Conservation (phyloP, 441 rosid species). For the Populus trichocarpa region DNA sequence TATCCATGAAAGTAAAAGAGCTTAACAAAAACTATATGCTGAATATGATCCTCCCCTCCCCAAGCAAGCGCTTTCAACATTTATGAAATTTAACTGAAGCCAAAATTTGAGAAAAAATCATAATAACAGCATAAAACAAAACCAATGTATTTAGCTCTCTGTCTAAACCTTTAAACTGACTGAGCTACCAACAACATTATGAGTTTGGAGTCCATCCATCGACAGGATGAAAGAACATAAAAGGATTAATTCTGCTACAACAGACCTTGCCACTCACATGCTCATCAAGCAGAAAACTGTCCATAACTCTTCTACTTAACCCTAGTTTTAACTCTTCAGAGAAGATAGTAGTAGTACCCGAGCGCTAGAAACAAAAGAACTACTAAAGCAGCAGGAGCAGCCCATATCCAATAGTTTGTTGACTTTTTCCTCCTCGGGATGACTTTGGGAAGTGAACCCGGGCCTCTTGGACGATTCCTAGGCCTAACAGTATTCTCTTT, state of each 20-base stretch:
- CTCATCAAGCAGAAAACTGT: slow-evolving; percentile 20
- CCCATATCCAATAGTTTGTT: slow-evolving; percentile 66
- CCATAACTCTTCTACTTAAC: slow-evolving; percentile 1
- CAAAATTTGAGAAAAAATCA: slow-evolving; percentile 19
- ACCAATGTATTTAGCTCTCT: slow-evolving; percentile 9
- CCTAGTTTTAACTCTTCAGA: slow-evolving; percentile 18
- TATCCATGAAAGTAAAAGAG: not conserved
- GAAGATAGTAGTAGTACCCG: slow-evolving; percentile 43
- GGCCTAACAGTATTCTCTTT: slow-evolving; percentile 47
- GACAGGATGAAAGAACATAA: slow-evolving; percentile 41
- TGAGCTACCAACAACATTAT: slow-evolving; percentile 28
- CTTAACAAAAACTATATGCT: not conserved
- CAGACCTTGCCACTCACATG: slow-evolving; percentile 26
- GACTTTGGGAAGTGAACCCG: slow-evolving; percentile 59
- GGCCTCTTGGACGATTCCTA: slow-evolving; percentile 48
- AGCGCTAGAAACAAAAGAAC: slow-evolving; percentile 37
- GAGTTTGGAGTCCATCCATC: slow-evolving; percentile 45
- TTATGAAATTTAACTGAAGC: not conserved
- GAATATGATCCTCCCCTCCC: not conserved
- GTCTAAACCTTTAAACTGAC: slow-evolving; percentile 12
- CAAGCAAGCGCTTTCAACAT: not conserved
- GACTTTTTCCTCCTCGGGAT: slow-evolving; percentile 69
- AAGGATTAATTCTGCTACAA: slow-evolving; percentile 19
- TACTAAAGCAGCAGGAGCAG: slow-evolving; percentile 45
- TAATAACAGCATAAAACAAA: slow-evolving; percentile 14